These are phyloP conservation scores for Schizonepeta tenuifolia DNA, from an alignment of 257 asterid genomes.

Conservation along the genomic window DNA sequence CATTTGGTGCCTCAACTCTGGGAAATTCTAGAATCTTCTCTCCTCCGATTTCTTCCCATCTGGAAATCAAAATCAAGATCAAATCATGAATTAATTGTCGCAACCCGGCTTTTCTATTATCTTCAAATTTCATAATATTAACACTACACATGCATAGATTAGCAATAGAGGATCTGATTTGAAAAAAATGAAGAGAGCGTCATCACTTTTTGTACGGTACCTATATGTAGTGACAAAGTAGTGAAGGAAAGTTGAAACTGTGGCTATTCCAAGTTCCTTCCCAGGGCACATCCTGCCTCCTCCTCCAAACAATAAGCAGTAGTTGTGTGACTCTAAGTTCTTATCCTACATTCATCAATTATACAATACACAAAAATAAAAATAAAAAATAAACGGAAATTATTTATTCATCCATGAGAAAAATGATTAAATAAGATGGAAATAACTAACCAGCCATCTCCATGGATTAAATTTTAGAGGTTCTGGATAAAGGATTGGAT, in stretches of 20 bases:
- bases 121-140: too few species aligned
- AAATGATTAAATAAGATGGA: neutral
- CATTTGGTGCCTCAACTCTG: constrained; percentile 82
- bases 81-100: neutral
- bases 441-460: constrained; percentile 73
- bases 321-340: constrained; percentile 53
- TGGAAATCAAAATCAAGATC: constrained; percentile 28
- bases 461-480: constrained; percentile 77
- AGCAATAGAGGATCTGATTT: too few species aligned
- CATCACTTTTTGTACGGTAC: constrained; percentile 33
- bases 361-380: too few species aligned
- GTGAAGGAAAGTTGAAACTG: constrained; percentile 62
- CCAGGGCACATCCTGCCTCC: constrained; percentile 76
- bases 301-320: constrained; percentile 60
- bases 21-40: constrained; percentile 60
- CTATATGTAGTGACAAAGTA: constrained; percentile 63
- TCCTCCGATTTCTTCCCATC: constrained; percentile 83
- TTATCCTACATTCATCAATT: constrained; percentile 41
- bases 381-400: too few species aligned
- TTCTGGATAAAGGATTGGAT: constrained; percentile 62
- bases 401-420: neutral
- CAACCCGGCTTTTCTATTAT: neutral
- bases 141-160: too few species aligned
- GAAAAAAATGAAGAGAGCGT: too few species aligned
- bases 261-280: constrained; percentile 68